These are phyloP conservation scores for Flaveria sonorensis DNA, from an alignment of 129 eudicot genomes.

Conservation along the genomic window DNA sequence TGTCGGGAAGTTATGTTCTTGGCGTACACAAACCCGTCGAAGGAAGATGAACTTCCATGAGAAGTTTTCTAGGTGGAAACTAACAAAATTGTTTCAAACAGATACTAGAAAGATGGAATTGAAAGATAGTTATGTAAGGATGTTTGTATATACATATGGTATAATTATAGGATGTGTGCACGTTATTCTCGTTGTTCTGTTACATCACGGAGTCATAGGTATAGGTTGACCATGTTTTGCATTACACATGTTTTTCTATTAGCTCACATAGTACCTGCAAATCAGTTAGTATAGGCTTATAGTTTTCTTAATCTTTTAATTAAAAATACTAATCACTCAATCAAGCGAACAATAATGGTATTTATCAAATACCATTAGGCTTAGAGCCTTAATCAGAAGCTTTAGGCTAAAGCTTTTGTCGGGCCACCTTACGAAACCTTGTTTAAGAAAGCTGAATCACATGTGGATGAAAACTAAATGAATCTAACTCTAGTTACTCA, in stretches of 20 bases:
- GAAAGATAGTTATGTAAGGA: slow-evolving; percentile 15
- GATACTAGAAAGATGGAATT: slow-evolving; percentile 13
- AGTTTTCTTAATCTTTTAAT: neutral
- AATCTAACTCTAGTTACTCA: no score
- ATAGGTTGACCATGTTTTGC: slow-evolving; percentile 24
- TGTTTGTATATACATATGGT: slow-evolving; percentile 36
- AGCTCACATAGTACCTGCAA: slow-evolving; percentile 11
- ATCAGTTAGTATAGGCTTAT: neutral
- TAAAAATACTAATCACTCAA: neutral
- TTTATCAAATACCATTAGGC: no score
- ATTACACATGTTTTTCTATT: slow-evolving; percentile 7
- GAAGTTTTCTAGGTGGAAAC: slow-evolving; percentile 18
- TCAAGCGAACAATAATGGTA: neutral
- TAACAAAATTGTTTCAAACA: neutral
- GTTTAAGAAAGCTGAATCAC: no score
- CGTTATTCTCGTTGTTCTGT: slow-evolving; percentile 35
- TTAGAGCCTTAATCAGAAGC: no score
- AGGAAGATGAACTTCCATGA: slow-evolving; percentile 32
- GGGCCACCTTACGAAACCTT: no score
- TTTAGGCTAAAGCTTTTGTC: no score
- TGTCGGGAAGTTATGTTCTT: slow-evolving; percentile 22
- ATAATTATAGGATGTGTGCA: slow-evolving; percentile 26
- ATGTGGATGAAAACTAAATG: no score
- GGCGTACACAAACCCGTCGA: slow-evolving; percentile 4
- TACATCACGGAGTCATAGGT: slow-evolving; percentile 30